Conservation (phyloP, 148 eudicot species). For the Persicaria maculosa region DNA sequence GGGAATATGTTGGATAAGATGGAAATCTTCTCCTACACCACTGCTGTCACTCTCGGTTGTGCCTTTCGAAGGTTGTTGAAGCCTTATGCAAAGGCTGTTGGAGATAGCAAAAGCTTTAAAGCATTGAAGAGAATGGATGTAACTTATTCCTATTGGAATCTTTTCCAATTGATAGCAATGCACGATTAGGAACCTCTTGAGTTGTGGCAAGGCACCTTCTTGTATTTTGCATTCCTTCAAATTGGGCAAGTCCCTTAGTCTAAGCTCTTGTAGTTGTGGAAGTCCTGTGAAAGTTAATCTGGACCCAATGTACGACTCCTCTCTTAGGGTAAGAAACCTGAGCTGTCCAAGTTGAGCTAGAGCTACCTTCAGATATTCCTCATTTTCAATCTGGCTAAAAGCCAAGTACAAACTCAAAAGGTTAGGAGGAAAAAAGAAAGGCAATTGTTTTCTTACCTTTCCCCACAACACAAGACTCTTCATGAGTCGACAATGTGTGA, state of each 20-base stretch:
- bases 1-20: constrained; percentile 7
- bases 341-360: constrained; percentile 1
- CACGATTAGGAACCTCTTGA: not conserved
- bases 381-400: not conserved
- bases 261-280: constrained; percentile 1
- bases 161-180: not conserved
- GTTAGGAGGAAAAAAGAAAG: not conserved
- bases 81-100: not conserved
- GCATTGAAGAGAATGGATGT: not conserved
- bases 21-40: not conserved
- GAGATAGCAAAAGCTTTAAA: not conserved
- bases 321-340: not conserved
- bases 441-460: not conserved
- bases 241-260: not conserved
- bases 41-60: not conserved
- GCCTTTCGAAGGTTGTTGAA: not conserved
- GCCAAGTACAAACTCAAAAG: not conserved
- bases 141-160: not conserved
- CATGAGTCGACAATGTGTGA: not conserved
- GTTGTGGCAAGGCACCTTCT: not conserved
- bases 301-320: not conserved
- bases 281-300: not conserved
- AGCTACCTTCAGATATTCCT: not conserved
- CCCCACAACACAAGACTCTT: not conserved
- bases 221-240: constrained; percentile 1